phyloP scores from a whole-genome alignment of 2,329 filamentous ascomycete species.

The Anthostomella pinea region DNA sequence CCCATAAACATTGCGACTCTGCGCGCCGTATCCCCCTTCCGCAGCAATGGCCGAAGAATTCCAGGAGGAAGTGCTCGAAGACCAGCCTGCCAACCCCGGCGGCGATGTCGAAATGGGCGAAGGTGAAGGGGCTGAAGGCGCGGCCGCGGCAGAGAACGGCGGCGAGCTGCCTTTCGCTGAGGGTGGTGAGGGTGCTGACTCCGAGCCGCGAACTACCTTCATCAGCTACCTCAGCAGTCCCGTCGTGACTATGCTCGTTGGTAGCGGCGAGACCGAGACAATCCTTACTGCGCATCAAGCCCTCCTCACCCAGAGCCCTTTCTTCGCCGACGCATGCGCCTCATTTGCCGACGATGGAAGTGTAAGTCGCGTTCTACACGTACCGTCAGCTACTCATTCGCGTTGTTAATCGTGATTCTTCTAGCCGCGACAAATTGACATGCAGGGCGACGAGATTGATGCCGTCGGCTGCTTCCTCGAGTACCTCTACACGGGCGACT shows the following conservation, averaged over 20 bases:
- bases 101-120: conserved; percentile 33
- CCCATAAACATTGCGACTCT: too few relatives aligned
- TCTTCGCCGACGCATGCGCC: conserved; percentile 62
- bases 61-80: conserved; percentile 27
- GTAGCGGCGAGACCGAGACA: conserved; percentile 56
- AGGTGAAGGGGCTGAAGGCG: conserved; percentile 32
- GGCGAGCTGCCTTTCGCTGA: conserved; percentile 39
- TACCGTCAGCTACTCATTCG: neutral
- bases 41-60: conserved; percentile 30
- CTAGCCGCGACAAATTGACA: conserved; percentile 64
- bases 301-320: conserved; percentile 71
- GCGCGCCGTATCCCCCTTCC: too few relatives aligned
- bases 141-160: conserved; percentile 20
- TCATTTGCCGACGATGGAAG: conserved; percentile 59
- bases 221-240: conserved; percentile 65
- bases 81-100: conserved; percentile 27
- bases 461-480: conserved; percentile 78
- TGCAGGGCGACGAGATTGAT: conserved; percentile 66
- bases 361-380: conserved; percentile 41
- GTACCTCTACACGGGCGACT: conserved; percentile 81
- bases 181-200: conserved; percentile 32
- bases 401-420: conserved; percentile 4
- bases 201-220: conserved; percentile 43
- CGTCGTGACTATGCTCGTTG: conserved; percentile 65
- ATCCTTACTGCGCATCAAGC: conserved; percentile 77